Base-by-base conservation (phyloP, 345 rosid species). In the Mangifera indica region DNA sequence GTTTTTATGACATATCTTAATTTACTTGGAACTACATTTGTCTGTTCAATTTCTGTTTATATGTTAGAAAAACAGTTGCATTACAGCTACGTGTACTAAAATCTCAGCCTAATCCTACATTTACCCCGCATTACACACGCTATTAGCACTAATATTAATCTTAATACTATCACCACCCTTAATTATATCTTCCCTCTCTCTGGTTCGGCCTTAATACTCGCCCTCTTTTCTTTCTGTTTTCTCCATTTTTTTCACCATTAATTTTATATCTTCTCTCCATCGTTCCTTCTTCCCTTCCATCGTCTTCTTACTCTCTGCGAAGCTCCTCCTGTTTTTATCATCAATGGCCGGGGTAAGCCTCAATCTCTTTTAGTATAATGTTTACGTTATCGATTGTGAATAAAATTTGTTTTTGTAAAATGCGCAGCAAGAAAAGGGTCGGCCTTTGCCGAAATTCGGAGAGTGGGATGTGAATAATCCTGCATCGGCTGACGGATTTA, bases 381-480 rank as follows among this genome's bases (percentile, higher is more conserved):
- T 67, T n/a, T 10, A 14, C 8, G 3, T 25, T 14, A 3, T 64
- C 8, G 0, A 17, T n/a, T 13, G 13, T 44, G 51, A 11, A 0
- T 11, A 4, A 21, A 4, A 10, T n/a, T 10, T 34, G 9, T 60
- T 49, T 49, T 49, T 12, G 15, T 4, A 15, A 13, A 18, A 49
- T 49, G 20, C 22, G 13, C 37, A 71, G 59, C 74, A 71, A 46
- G 74, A 52, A 12, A 53, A 34, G 14, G 73, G 66, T 10, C 45
- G 60, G 60, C 74, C 74, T 60, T 62, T 71, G 51, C 74, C 74
- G 22, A 71, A 71, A 71, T 71, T 71, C 37, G 74, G 74, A 3
- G 74, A 71, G 51, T 71, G 74, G 74, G 74, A 71, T 17, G 74
- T 71, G 67, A 71, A 71, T 67, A 32, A 71, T 71, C 74, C 74